Evolutionary conservation across 352 stramenopile genomes (phyloP).

Genomic region (Phytophthora hybrid): DNA sequence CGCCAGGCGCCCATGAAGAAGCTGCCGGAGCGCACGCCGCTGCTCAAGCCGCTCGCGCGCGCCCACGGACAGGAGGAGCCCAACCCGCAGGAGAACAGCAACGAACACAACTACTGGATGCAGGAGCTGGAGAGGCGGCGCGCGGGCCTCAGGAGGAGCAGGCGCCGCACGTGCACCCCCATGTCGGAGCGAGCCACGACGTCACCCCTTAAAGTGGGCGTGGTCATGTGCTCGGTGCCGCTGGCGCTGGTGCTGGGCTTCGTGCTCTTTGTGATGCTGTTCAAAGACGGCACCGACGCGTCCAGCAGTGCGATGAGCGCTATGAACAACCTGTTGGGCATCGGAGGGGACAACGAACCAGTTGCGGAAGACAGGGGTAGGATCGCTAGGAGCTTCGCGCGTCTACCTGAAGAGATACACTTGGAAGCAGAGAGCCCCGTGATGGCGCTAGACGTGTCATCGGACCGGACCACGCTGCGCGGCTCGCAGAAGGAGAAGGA

Average conservation of each 20-base stretch:
- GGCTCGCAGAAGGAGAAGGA: constrained; percentile 21
- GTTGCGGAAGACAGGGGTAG: constrained; percentile 16
- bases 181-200: constrained; percentile 51
- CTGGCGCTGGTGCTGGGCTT: constrained; percentile 68
- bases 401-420: constrained; percentile 14
- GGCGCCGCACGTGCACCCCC: constrained; percentile 48
- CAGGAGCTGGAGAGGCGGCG: constrained; percentile 73
- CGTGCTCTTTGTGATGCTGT: constrained; percentile 61
- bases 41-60: constrained; percentile 40
- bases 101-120: constrained; percentile 80
- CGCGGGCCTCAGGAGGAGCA: constrained; percentile 38
- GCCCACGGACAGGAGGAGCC: constrained; percentile 39
- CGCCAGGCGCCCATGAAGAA: constrained; percentile 39
- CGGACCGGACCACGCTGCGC: constrained; percentile 28
- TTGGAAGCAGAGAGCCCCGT: constrained; percentile 29
- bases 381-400: constrained; percentile 26
- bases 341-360: constrained; percentile 6
- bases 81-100: constrained; percentile 47
- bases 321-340: constrained; percentile 33
- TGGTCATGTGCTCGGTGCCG: constrained; percentile 80
- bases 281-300: constrained; percentile 34
- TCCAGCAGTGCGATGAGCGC: constrained; percentile 24
- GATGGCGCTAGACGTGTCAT: constrained; percentile 27
- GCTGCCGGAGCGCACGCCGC: constrained; percentile 36
- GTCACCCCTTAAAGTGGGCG: constrained; percentile 60